phyloP scores from a whole-genome alignment of 768 basidiomycete species.

The Pleurotus platypus region DNA sequence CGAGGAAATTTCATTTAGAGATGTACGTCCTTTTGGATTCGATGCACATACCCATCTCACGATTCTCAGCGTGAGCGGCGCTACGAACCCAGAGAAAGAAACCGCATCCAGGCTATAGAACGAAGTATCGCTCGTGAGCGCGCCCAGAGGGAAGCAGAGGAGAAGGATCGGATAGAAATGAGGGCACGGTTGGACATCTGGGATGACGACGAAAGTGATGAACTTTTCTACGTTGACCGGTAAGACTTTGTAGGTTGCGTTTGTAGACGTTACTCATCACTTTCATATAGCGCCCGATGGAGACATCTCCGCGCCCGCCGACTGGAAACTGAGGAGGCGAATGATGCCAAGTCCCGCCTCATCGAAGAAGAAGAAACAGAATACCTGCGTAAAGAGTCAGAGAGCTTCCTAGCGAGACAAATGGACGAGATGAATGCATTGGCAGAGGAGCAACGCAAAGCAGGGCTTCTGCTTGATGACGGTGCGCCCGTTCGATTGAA shows the following conservation, averaged over 20 bases:
- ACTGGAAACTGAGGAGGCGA: conserved; percentile 74
- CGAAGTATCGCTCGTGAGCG: conserved; percentile 72
- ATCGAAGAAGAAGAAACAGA: conserved; percentile 86
- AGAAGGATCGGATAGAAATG: conserved; percentile 77
- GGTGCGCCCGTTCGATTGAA: conserved; percentile 87
- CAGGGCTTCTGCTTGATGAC: conserved; percentile 87
- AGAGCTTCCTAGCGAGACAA: conserved; percentile 88
- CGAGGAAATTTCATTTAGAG: conserved; percentile 81
- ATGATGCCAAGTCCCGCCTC: conserved; percentile 77
- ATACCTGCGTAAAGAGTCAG: conserved; percentile 85
- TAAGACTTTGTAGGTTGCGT: conserved; percentile 27
- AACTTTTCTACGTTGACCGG: conserved; percentile 91
- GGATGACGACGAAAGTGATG: conserved; percentile 92
- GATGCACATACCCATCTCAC: not conserved
- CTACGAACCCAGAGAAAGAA: conserved; percentile 88
- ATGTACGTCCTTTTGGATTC: conserved; percentile 50
- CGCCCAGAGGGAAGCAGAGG: conserved; percentile 70
- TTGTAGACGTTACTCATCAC: conserved; percentile 3
- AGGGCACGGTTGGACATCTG: conserved; percentile 79
- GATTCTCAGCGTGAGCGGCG: conserved; percentile 76
- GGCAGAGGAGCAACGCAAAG: conserved; percentile 86
- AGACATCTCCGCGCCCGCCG: conserved; percentile 68
- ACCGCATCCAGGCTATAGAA: conserved; percentile 74
- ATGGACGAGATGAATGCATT: conserved; percentile 96
- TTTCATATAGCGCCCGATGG: conserved; percentile 69